Conservation (phyloP, 495 filamentous ascomycete species). For the Lophiotrema nucula region DNA sequence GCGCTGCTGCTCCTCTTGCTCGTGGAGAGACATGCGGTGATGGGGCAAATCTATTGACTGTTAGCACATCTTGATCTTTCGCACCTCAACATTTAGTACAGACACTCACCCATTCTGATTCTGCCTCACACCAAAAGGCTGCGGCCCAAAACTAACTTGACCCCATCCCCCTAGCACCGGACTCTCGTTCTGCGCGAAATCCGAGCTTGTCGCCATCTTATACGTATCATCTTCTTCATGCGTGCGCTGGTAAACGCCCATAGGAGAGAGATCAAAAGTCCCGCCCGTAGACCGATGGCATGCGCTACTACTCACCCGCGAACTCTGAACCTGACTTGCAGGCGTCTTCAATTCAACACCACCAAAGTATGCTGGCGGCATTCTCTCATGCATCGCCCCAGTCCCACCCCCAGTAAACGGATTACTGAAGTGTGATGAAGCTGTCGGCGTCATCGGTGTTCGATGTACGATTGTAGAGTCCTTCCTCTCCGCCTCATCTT, state of each 20-base stretch:
- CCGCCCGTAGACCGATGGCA: conserved; percentile 8
- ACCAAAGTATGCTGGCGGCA: neutral
- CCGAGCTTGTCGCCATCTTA: too few relatives aligned
- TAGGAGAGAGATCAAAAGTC: conserved; percentile 2
- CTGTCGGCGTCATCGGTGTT: neutral
- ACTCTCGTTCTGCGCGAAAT: too few relatives aligned
- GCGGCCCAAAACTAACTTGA: neutral
- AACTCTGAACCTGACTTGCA: neutral
- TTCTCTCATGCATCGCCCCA: neutral
- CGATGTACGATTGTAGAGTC: conserved; percentile 5
- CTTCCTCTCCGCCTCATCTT: conserved; percentile 20
- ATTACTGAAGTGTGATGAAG: too few relatives aligned
- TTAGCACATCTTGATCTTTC: neutral
- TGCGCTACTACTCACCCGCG: neutral
- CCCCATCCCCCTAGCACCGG: neutral
- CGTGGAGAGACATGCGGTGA: neutral
- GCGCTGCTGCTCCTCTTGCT: neutral
- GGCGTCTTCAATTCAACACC: neutral
- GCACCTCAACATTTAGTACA: neutral
- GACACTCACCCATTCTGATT: neutral
- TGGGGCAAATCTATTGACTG: neutral
- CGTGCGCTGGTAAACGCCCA: conserved; percentile 1
- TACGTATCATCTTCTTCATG: neutral
- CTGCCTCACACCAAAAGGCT: neutral
- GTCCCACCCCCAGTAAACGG: too few relatives aligned